Base-by-base conservation (phyloP, 495 filamentous ascomycete species). In the Lindgomyces ingoldianus region DNA sequence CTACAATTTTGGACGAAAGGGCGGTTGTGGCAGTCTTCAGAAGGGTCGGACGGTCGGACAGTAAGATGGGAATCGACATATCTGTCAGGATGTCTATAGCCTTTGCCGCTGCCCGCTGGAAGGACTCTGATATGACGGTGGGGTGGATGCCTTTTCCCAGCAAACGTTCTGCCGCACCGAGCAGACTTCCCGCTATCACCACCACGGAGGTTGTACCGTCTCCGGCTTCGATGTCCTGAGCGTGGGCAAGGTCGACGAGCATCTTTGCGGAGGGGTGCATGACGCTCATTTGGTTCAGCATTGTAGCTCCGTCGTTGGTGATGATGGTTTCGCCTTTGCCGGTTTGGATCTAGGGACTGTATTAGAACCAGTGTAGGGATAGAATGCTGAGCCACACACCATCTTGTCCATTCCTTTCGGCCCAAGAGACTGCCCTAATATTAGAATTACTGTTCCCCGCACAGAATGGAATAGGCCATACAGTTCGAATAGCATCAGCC, bases 221-320 rank as follows among this genome's bases (percentile, higher is more conserved):
- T 77, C 94, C 94, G 63, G 94, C 94, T 76, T 98, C 94, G 63
- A 98, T 90, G 82, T 98, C 94, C 76, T 98, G 94, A 66, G 94
- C 94, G 65, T 93, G 90, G 70, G 91, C 93, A 52, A 98, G 84
- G 74, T 98, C 92, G 68, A 98, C 94, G 56, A 98, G 86, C 94
- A 98, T 98, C 81, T 95, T 94, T 44, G 94, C 94, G 58, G 94
- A 93, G 39, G 94, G 94, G 76, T 98, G 94, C 91, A 98, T 90
- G 53, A 98, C 95, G 68, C 90, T 89, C 94, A 98, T 98, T 81
- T 92, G 90, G 77, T 88, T 94, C 73, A 98, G 79, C 91, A 98
- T 98, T 39, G 94, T 98, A 79, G 94, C 96, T 76, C 94, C 94
- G 78, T 98, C 94, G 80, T 98, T 98, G 56, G 49, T 57, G 77